A percentile compares a stretch with the other conserved stretches of the same genome.
phyloP scores from a whole-genome alignment of 2,329 filamentous ascomycete genomes.

The Sordariomycetes sp. region DNA sequence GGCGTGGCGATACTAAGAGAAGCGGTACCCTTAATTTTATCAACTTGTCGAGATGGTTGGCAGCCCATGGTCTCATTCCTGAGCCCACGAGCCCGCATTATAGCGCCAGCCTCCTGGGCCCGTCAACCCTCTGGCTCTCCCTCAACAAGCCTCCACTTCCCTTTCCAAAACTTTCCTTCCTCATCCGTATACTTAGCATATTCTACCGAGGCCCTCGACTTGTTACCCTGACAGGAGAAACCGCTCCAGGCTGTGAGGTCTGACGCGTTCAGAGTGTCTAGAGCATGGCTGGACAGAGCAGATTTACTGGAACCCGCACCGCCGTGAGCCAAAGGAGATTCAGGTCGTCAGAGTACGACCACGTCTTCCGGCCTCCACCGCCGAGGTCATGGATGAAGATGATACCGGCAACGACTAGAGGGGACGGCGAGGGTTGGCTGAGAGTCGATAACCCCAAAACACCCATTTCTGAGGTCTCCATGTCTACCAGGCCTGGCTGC shows the following conservation, averaged over 20 bases:
- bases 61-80: too few relatives aligned
- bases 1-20: too few relatives aligned
- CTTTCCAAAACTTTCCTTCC: background rate
- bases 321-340: background rate
- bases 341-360: conserved; percentile 14
- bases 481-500: background rate
- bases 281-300: background rate
- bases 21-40: too few relatives aligned
- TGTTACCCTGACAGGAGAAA: background rate
- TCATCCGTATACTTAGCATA: background rate
- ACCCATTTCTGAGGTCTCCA: background rate
- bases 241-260: background rate
- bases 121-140: background rate
- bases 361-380: conserved; percentile 20
- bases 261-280: background rate
- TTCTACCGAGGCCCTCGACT: background rate
- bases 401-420: conserved; percentile 11
- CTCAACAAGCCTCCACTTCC: background rate
- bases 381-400: conserved; percentile 27
- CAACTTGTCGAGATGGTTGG: too few relatives aligned
- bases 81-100: too few relatives aligned
- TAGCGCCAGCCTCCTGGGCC: too few relatives aligned
- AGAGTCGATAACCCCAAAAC: background rate
- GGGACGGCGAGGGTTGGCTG: background rate
- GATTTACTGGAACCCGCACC: background rate